Base-by-base conservation (phyloP, 805 yeast genomes). In the Zygosaccharomyces kombuchaensis region DNA sequence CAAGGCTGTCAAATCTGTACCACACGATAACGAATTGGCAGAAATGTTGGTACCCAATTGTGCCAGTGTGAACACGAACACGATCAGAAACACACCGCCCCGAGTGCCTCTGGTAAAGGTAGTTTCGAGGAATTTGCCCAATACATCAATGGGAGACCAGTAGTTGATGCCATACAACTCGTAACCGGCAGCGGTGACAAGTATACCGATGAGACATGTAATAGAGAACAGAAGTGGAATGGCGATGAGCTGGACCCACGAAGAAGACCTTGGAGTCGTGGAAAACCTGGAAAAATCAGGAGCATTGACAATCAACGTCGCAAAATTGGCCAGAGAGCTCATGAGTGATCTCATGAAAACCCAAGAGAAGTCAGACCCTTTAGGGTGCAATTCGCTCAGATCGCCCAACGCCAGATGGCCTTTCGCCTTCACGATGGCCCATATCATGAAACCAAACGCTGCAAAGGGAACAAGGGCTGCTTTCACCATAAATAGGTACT, bases 261-360 rank as follows among this genome's bases (percentile, higher is more conserved):
- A 56, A 4, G 79, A 70, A 12, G 76, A 60, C 16, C 49, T 61
- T 22, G 71, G 68, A n/a, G 76, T 75, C 42, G 70, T 72, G 3
- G 93, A 80, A 65, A 87, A 82, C 60, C 95, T 77, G 16, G 90
- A 72, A 62, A 85, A 86, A 71, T 87, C 95, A 0, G 95, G 91
- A 8, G 90, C 86, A 67, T 87, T 87, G 45, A 82, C 76, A 56
- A 86, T 82, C 57, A 87, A 72, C 9, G 93, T 82, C 2, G 91
- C 87, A 57, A 86, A 87, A 69, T 86, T 86, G 22, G 90, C 84
- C 50, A 87, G 69, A 35, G 87, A 74, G 64, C 80, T 81, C 88
- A 87, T 83, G 25, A 82, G 70, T 14, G 87, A 76, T 56, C 75
- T 73, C 36, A 86, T 74, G 62, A 86, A 84, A 1, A 83, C 84